A percentile compares a stretch with the other conserved stretches of the same genome.
Conservation (phyloP, 2,329 filamentous ascomycete species). For the Pezicula rhizophila region DNA sequence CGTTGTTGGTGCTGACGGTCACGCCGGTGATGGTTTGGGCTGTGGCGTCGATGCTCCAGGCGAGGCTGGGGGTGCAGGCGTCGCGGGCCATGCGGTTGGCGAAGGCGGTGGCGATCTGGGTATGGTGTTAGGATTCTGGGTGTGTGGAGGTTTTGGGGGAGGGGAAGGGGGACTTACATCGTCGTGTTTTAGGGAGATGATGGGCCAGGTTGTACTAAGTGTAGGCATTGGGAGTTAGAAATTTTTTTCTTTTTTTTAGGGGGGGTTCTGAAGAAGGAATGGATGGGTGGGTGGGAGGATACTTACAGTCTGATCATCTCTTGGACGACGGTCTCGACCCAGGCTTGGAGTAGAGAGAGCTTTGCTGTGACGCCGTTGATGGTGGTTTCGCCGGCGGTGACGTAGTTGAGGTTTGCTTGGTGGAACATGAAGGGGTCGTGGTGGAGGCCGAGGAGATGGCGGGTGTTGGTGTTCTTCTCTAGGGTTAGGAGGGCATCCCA, state of each 20-base stretch:
- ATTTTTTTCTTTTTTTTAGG: too few species aligned
- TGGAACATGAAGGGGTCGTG: conserved; percentile 40
- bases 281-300: too few species aligned
- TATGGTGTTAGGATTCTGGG: not conserved
- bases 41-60: conserved; percentile 10
- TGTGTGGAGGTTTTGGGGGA: not conserved
- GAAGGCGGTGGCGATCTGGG: conserved; percentile 33
- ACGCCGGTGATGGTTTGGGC: conserved; percentile 18
- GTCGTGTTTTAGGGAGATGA: conserved; percentile 50
- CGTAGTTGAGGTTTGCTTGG: conserved; percentile 52
- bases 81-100: conserved; percentile 35
- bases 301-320: conserved; percentile 15
- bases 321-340: conserved; percentile 24
- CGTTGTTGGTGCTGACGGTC: conserved; percentile 35
- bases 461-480: conserved; percentile 46
- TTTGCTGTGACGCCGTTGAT: conserved; percentile 21
- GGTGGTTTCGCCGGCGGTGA: conserved; percentile 31
- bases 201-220: conserved; percentile 47
- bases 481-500: conserved; percentile 45
- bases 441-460: conserved; percentile 48
- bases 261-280: too few species aligned
- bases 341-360: conserved; percentile 22
- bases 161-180: conserved; percentile 42
- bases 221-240: too few species aligned
- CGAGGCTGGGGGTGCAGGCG: conserved; percentile 14